These are phyloP conservation scores for Paecilomyces sp. DNA, from an alignment of 2,329 filamentous ascomycete species.

Conservation along the genomic window DNA sequence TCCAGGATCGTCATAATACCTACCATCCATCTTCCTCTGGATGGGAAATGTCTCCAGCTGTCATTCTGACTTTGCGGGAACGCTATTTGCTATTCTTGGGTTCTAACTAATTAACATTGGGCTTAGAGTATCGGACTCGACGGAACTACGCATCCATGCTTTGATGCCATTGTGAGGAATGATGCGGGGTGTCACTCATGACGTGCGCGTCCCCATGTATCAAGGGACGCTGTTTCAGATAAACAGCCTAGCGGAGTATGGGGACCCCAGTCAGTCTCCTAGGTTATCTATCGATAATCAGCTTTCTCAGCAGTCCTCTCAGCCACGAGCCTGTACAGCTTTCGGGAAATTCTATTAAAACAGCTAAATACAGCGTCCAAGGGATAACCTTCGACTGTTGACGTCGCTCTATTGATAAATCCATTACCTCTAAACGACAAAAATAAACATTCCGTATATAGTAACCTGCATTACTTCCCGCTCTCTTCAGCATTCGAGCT, in stretches of 20 bases:
- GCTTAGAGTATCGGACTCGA: neutral
- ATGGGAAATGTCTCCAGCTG: neutral
- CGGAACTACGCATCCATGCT: neutral
- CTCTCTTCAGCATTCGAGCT: neutral
- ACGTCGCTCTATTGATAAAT: neutral
- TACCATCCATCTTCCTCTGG: neutral
- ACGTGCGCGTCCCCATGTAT: neutral
- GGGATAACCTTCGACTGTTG: neutral
- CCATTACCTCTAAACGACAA: neutral
- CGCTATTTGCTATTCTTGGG: neutral
- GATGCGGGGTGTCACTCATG: neutral
- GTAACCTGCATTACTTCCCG: neutral
- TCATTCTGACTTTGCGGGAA: neutral
- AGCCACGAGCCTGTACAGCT: too few relatives aligned
- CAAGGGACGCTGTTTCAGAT: neutral
- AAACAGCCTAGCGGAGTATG: neutral
- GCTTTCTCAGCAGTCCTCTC: neutral
- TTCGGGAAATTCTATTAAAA: too few relatives aligned
- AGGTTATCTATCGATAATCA: neutral
- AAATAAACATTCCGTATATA: neutral
- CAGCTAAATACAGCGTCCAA: too few relatives aligned
- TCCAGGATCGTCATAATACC: neutral
- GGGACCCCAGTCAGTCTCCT: neutral
- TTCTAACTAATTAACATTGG: neutral
- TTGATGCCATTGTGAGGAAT: neutral